Evolutionary conservation across 106 monocot species (phyloP).

Genomic region (Acorus gramineus): DNA sequence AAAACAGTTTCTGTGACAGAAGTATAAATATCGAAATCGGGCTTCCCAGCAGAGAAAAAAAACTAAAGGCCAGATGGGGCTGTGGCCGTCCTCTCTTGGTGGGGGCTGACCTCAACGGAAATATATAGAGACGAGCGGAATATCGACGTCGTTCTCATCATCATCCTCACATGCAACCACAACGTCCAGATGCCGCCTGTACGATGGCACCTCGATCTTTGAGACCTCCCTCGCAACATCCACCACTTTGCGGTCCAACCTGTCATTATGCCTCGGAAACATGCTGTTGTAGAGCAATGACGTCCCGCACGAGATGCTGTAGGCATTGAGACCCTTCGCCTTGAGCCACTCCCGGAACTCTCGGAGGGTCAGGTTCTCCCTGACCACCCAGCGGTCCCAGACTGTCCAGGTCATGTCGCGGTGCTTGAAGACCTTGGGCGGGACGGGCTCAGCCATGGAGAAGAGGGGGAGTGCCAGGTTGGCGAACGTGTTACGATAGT

Average conservation of each 20-base stretch:
- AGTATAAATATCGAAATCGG: too few relatives aligned
- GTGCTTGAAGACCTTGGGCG: constrained; percentile 44
- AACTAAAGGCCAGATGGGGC: too few relatives aligned
- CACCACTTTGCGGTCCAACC: constrained; percentile 49
- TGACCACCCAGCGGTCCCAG: constrained; percentile 47
- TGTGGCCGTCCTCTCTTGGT: neutral
- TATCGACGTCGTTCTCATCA: constrained; percentile 32
- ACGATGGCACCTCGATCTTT: constrained; percentile 34
- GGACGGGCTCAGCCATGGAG: constrained; percentile 73
- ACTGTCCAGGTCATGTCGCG: constrained; percentile 39
- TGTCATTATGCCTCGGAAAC: constrained; percentile 39
- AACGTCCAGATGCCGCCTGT: constrained; percentile 36
- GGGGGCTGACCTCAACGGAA: constrained; percentile 6
- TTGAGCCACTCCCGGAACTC: constrained; percentile 60
- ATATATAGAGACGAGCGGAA: constrained; percentile 24
- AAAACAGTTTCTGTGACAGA: too few relatives aligned
- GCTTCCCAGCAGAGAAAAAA: too few relatives aligned
- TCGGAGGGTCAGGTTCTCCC: constrained; percentile 37
- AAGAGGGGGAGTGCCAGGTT: constrained; percentile 84
- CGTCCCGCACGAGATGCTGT: constrained; percentile 49
- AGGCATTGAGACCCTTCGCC: constrained; percentile 42
- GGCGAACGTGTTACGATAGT: constrained; percentile 89
- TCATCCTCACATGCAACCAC: constrained; percentile 60
- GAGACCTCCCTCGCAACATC: constrained; percentile 51
- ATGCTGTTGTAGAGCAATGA: constrained; percentile 50